Conservation (phyloP, 495 filamentous ascomycete genomes). For the Astrothelium macrocarpum region DNA sequence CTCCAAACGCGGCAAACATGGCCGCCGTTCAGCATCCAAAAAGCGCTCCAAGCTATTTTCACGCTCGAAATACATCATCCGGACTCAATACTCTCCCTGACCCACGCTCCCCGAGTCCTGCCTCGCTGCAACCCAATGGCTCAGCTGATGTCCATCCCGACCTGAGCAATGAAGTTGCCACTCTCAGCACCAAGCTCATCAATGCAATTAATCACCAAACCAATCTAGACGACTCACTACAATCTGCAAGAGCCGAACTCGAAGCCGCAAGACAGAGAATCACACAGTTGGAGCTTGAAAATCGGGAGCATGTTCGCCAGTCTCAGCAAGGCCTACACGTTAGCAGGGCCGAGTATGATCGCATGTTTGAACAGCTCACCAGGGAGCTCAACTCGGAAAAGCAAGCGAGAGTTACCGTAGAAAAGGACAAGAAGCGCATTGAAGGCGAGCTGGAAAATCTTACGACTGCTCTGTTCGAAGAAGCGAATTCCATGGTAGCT, state of each 20-base stretch:
- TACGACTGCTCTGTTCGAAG: constrained; percentile 84
- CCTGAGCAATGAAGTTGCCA: constrained; percentile 77
- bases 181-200: constrained; percentile 88
- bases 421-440: constrained; percentile 64
- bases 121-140: background rate
- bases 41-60: constrained; percentile 6
- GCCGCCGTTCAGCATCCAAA: constrained; percentile 5
- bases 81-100: constrained; percentile 10
- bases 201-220: constrained; percentile 97
- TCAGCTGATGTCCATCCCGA: constrained; percentile 49
- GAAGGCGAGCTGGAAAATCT: constrained; percentile 80
- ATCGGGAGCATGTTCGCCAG: constrained; percentile 60
- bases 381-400: constrained; percentile 56
- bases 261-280: constrained; percentile 63
- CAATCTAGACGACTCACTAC: constrained; percentile 76
- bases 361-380: constrained; percentile 59
- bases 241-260: constrained; percentile 71
- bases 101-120: constrained; percentile 10
- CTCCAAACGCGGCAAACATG: constrained; percentile 7
- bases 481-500: constrained; percentile 96
- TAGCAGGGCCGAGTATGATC: constrained; percentile 54
- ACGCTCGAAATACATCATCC: background rate
- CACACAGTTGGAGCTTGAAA: constrained; percentile 55
- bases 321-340: constrained; percentile 64
- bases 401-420: constrained; percentile 45